A percentile compares a stretch with the other conserved stretches of the same genome.
phyloP scores from a whole-genome alignment of 257 asterid species.

The Marsdenia floribunda region DNA sequence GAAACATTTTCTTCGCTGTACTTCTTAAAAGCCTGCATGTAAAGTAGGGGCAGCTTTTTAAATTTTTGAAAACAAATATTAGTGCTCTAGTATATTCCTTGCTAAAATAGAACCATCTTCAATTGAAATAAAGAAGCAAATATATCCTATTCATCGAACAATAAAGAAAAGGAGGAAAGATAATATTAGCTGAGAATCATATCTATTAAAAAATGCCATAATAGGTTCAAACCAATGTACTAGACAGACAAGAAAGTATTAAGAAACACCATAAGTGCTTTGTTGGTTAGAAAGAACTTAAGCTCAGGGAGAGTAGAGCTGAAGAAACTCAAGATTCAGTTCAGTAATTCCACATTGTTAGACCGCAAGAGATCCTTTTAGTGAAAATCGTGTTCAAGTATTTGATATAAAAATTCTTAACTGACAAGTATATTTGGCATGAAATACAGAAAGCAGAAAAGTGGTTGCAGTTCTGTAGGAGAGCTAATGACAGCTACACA shows the following conservation, averaged over 20 bases:
- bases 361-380: background rate
- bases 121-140: background rate
- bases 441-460: background rate
- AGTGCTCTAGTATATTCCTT: background rate
- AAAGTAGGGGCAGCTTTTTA: background rate
- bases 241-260: background rate
- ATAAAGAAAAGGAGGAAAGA: background rate
- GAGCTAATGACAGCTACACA: background rate
- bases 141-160: background rate
- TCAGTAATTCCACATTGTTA: background rate
- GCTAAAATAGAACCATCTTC: background rate
- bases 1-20: slow-evolving; percentile 40
- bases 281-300: background rate
- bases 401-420: too few relatives aligned
- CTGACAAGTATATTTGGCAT: too few relatives aligned
- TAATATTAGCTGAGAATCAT: background rate
- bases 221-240: background rate
- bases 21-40: slow-evolving; percentile 66
- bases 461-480: background rate
- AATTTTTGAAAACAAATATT: background rate
- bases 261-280: background rate
- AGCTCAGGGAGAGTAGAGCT: background rate
- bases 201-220: background rate
- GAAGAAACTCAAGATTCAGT: background rate
- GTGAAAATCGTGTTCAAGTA: background rate